These are phyloP conservation scores for Gremmenia infestans DNA, from an alignment of 2,329 filamentous ascomycete species.

Conservation along the genomic window DNA sequence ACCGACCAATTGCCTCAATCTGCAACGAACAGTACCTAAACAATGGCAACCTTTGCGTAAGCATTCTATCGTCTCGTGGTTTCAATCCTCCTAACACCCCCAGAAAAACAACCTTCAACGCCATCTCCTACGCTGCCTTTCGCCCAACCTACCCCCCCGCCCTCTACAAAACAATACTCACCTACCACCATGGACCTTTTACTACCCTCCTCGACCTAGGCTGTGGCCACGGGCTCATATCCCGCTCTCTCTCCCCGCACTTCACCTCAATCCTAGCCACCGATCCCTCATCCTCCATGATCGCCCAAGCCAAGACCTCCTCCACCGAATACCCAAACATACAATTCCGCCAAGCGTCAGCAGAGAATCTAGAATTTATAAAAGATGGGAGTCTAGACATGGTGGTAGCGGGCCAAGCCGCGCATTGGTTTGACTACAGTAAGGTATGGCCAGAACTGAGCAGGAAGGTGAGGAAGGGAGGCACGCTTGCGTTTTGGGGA, in stretches of 20 bases:
- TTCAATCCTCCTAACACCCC: conserved; percentile 5
- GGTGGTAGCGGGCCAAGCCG: conserved; percentile 48
- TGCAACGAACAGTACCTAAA: background rate
- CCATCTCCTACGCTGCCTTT: conserved; percentile 54
- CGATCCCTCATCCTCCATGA: conserved; percentile 55
- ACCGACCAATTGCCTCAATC: background rate
- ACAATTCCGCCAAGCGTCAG: conserved; percentile 43
- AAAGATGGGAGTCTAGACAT: conserved; percentile 46
- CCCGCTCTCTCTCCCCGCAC: conserved; percentile 46
- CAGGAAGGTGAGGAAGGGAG: conserved; percentile 48
- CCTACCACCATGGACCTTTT: conserved; percentile 43
- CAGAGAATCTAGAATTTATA: conserved; percentile 51
- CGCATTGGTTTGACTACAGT: conserved; percentile 61
- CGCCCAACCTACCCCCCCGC: conserved; percentile 54
- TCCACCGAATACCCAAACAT: conserved; percentile 39
- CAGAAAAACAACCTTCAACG: conserved; percentile 52
- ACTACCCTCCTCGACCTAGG: conserved; percentile 52
- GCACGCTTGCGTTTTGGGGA: conserved; percentile 60
- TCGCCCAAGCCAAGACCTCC: conserved; percentile 42
- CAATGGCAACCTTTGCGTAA: conserved; percentile 47
- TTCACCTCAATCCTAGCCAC: conserved; percentile 49
- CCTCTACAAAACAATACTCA: conserved; percentile 49
- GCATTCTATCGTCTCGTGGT: conserved; percentile 17
- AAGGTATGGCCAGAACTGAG: conserved; percentile 51
- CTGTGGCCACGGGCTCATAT: conserved; percentile 55